Evolutionary conservation across 345 rosid species (phyloP), one percentile per base, ranked within the genome.

Genomic region (Pugionium dolabratum): DNA sequence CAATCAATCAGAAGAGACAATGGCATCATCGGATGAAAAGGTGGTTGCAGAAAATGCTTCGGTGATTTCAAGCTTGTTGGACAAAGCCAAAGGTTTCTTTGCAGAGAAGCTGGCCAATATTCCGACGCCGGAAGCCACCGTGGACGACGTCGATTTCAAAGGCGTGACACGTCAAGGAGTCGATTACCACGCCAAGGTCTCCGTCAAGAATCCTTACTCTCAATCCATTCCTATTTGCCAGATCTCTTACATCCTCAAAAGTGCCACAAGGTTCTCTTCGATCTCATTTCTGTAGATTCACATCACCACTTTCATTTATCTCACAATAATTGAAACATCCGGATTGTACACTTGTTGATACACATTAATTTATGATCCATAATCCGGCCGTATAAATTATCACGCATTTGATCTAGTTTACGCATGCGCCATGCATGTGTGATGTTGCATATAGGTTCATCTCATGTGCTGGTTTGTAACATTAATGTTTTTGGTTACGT

Each of bases 151-250:
- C 2, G 83, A 86, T 76, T 83, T 94, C 32, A 84, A 78, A 65
- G 40, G 70, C 9, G 83, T 88, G 28, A 79, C 75, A 70, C 84
- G 84, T 5, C 81, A 80, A 74, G 76, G 80, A 40, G 66, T 83
- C 9, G 89, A 84, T 46, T 94, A 87, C 63, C 62, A 29, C 2
- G 96, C 99, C 1, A 77, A 90, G 70, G 81, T 94, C 71, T 66
- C 89, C 10, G 87, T 88, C 37, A 76, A 64, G 54, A 94, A 90
- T 56, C 99, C 99, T 31, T 90, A 94, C 31, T 28, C 75, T 28
- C 79, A 74, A 54, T 11, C 96, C 3, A 34, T 94, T 44, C 99
- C 99, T 59, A 84, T 94, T 57, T 86, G 96, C 59, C 87, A 88
- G 82, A 85, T 90, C 83, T 72, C 85, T 49, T 94, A 76, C 78